Conservation (phyloP, 768 basidiomycete genomes). For the Xerocomus brunneocitrinus region DNA sequence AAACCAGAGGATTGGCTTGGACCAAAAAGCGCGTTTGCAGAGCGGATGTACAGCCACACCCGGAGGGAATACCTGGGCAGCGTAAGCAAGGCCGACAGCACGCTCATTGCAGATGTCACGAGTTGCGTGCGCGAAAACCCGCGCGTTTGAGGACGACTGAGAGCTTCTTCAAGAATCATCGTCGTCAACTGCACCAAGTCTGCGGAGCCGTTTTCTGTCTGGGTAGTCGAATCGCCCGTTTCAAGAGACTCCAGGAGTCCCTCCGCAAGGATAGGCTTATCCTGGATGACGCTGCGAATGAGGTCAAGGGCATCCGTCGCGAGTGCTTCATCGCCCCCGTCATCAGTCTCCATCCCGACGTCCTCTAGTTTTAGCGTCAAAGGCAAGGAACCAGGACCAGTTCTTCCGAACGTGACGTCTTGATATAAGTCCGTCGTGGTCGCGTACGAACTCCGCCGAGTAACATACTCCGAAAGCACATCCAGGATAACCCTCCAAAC, state of each 20-base stretch:
- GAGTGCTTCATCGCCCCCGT: slow-evolving; percentile 55
- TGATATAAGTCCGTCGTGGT: slow-evolving; percentile 40
- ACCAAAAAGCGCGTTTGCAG: slow-evolving; percentile 73
- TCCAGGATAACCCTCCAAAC: slow-evolving; percentile 88
- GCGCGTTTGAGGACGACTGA: slow-evolving; percentile 47
- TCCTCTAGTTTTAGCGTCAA: slow-evolving; percentile 56
- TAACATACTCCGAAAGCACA: slow-evolving; percentile 71
- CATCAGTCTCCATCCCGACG: slow-evolving; percentile 66
- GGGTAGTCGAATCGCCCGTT: slow-evolving; percentile 25
- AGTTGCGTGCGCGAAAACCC: slow-evolving; percentile 52
- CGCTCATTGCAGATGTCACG: slow-evolving; percentile 77
- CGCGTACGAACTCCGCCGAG: slow-evolving; percentile 46
- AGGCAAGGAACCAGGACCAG: slow-evolving; percentile 34
- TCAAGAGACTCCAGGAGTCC: slow-evolving; percentile 67
- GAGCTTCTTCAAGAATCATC: slow-evolving; percentile 75
- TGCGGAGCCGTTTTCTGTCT: slow-evolving; percentile 51
- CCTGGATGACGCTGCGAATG: slow-evolving; percentile 69
- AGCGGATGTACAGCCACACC: slow-evolving; percentile 86
- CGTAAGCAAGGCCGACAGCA: slow-evolving; percentile 71
- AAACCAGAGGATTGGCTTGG: slow-evolving; percentile 50
- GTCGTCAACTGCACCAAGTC: slow-evolving; percentile 78
- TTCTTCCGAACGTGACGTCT: slow-evolving; percentile 50
- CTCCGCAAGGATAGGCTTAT: slow-evolving; percentile 60
- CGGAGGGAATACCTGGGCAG: slow-evolving; percentile 72
- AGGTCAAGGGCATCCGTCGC: slow-evolving; percentile 77